Conservation (phyloP, 768 basidiomycete genomes). For the Leccinum olivaceopallidum region DNA sequence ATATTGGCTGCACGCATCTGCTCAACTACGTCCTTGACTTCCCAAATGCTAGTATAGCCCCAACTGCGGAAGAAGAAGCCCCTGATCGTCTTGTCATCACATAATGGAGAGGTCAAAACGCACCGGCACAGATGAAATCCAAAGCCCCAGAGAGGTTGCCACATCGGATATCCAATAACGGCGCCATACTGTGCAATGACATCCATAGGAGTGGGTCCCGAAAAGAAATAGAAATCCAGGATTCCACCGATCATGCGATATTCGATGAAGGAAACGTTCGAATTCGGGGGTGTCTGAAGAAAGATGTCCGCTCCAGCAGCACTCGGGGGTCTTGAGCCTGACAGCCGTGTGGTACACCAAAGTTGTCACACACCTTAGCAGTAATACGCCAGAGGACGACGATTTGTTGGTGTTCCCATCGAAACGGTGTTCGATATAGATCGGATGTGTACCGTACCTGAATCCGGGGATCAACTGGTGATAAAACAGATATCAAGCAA, state of each 20-base stretch:
- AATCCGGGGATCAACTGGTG: neutral
- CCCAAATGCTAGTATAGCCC: constrained; percentile 51
- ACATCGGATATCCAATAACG: constrained; percentile 62
- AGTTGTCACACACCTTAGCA: constrained; percentile 49
- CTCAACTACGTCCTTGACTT: constrained; percentile 51
- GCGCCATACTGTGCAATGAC: constrained; percentile 71
- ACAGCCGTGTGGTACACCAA: neutral
- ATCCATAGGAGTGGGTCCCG: constrained; percentile 46
- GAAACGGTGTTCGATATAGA: constrained; percentile 72
- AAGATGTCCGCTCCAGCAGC: constrained; percentile 69
- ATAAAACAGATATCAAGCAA: constrained; percentile 4
- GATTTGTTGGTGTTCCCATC: constrained; percentile 47
- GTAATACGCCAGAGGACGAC: constrained; percentile 71
- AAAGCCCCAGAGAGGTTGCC: constrained; percentile 74
- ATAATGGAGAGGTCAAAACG: constrained; percentile 1
- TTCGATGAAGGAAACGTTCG: constrained; percentile 60
- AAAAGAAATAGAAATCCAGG: constrained; percentile 76
- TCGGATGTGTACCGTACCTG: constrained; percentile 69
- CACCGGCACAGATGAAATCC: constrained; percentile 74
- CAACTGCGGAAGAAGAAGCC: constrained; percentile 24
- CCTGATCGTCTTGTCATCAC: neutral
- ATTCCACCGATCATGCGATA: constrained; percentile 75
- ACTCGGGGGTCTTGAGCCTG: constrained; percentile 33
- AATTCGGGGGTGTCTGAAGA: constrained; percentile 55
- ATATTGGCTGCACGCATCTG: constrained; percentile 66